phyloP scores from a whole-genome alignment of 495 filamentous ascomycete species.

The Hypoxylon fragiforme region DNA sequence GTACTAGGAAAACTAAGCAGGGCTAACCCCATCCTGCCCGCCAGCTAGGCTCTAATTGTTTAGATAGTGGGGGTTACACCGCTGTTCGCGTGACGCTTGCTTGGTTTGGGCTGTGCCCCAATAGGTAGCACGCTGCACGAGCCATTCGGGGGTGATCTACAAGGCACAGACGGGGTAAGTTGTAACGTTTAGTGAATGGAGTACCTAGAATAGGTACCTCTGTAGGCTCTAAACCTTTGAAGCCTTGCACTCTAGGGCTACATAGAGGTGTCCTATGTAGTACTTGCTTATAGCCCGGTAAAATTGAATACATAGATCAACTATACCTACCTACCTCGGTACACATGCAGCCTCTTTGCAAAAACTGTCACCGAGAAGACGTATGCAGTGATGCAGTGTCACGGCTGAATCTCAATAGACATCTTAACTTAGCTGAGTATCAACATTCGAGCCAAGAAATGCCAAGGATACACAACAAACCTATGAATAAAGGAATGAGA shows the following conservation, averaged over 20 bases:
- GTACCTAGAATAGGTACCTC: too few relatives aligned
- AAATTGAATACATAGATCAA: too few relatives aligned
- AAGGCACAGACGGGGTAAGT: neutral
- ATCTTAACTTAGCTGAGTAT: neutral
- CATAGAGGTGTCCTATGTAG: too few relatives aligned
- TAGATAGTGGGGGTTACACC: constrained; percentile 24
- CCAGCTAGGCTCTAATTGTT: neutral
- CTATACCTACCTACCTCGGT: too few relatives aligned
- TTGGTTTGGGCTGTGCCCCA: neutral
- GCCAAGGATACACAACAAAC: constrained; percentile 10
- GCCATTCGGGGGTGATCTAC: neutral
- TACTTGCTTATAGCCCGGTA: too few relatives aligned
- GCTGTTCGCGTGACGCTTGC: constrained; percentile 24
- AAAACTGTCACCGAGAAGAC: too few relatives aligned
- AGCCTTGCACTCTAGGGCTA: too few relatives aligned
- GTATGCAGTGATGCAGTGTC: neutral
- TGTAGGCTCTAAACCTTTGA: too few relatives aligned
- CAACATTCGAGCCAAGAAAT: constrained; percentile 7
- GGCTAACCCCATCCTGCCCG: neutral
- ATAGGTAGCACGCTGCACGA: too few relatives aligned
- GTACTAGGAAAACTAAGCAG: too few relatives aligned
- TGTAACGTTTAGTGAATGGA: too few relatives aligned
- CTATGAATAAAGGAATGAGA: constrained; percentile 1
- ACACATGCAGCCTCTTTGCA: too few relatives aligned
- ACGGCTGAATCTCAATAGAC: neutral